These are phyloP conservation scores for Simplicillium aogashimaense DNA, from an alignment of 2,329 filamentous ascomycete genomes.

Conservation along the genomic window DNA sequence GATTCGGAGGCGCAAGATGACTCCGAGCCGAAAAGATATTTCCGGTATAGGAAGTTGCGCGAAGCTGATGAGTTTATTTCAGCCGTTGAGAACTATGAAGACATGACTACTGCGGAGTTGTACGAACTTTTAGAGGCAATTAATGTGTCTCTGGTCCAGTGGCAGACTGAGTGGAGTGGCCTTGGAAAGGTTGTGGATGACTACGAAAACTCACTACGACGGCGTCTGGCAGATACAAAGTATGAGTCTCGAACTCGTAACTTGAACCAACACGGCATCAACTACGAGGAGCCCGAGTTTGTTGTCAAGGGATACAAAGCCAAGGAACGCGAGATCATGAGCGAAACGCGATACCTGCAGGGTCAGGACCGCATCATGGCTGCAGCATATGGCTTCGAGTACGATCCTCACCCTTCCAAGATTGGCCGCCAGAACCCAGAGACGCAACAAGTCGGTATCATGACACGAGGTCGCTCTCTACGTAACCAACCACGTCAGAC, in stretches of 20 bases:
- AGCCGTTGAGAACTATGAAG: conserved; percentile 38
- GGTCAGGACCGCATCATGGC: conserved; percentile 50
- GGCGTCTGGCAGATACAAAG: conserved; percentile 36
- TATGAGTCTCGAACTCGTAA: conserved; percentile 34
- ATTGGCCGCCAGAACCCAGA: conserved; percentile 50
- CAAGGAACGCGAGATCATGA: conserved; percentile 29
- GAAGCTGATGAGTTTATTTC: conserved; percentile 38
- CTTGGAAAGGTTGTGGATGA: conserved; percentile 43
- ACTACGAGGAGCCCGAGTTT: conserved; percentile 41
- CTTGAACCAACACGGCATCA: conserved; percentile 26
- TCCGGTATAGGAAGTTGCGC: conserved; percentile 38
- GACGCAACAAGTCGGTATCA: conserved; percentile 38
- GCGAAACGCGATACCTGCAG: conserved; percentile 36
- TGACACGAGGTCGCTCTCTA: conserved; percentile 41
- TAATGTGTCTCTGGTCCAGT: conserved; percentile 35
- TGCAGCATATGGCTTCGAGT: conserved; percentile 49
- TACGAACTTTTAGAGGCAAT: conserved; percentile 32
- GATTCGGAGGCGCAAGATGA: conserved; percentile 23
- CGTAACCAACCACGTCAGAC: conserved; percentile 49
- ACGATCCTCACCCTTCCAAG: conserved; percentile 47
- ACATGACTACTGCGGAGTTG: conserved; percentile 36
- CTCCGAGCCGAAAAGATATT: conserved; percentile 20
- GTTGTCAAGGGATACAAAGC: conserved; percentile 43
- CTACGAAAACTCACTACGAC: conserved; percentile 45
- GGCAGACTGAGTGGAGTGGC: conserved; percentile 44